Evolutionary conservation across 2,329 filamentous ascomycete genomes (phyloP), one percentile per base, ranked within the genome.

Genomic region (Fusarium staphyleae): DNA sequence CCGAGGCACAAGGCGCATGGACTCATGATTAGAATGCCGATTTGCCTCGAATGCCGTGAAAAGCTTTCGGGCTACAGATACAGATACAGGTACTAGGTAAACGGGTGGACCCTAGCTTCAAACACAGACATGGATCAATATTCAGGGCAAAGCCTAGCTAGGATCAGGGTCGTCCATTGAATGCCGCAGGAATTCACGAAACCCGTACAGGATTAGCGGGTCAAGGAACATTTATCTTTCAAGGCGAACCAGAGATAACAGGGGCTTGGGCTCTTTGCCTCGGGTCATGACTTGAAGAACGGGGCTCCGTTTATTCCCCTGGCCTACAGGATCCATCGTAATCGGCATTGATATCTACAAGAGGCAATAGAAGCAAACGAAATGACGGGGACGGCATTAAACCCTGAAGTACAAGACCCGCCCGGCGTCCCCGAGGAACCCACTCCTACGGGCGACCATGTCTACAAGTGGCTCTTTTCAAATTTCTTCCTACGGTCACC

Each of bases 371-470:
- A 29, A 15, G 43, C 35, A 22, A 36, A 19, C 22, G n/a, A 54
- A 29, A 50, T 32, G 32, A 49, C 22, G 32, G 15, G 46, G 40
- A 44, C 44, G 57, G 42, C 52, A 33, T 39, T 18, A 14, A 35
- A 45, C 35, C 44, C 18, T 32, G 15, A 5, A n/a, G 29, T 44
- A 48, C 52, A 48, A 28, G 53, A 46, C 53, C 32, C 22, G 16
- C 42, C 42, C 57, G 57, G 57, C 55, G 33, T 28, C 13, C 47
- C 57, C 57, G 57, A 9, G 14, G 57, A 24, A 48, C 46, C 59
- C 59, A 63, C 55, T 52, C 37, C 39, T 11, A n/a, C n/a, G n/a
- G n/a, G n/a, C n/a, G n/a, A n/a, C n/a, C n/a, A n/a, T n/a, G n/a
- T n/a, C n/a, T n/a, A n/a, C n/a, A n/a, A n/a, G n/a, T n/a, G n/a